Evolutionary conservation across 1,284 basidiomycete species (phyloP), one percentile per base, ranked within the genome.

Genomic region (Cryptococcus neoformans): DNA sequence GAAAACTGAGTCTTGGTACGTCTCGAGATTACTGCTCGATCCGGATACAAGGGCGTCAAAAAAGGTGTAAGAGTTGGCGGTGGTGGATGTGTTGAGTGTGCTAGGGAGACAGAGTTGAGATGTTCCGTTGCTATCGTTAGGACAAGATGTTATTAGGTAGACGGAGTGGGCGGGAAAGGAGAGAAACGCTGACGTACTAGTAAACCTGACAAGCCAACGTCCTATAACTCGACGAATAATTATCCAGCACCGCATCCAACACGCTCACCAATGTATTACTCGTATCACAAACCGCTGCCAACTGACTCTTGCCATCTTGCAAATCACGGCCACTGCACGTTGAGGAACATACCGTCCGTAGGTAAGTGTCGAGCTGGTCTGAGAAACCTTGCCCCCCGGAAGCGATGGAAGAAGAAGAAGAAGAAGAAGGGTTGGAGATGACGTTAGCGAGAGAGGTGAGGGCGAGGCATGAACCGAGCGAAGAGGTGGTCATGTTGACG

Each of bases 61-160:
- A 53, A 71, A 73, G 4, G 48, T 34, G 49, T 66, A 61, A 39
- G 52, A 55, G 47, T 73, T 64, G 38, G 69, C 68, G 4, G 57
- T 40, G 9, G 54, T 36, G 3, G 64, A 64, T 1, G 59, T 49
- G 46, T 63, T 64, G 12, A 71, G 51, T 2, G 55, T 56, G 3
- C 60, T 46, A 1, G 69, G 60, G 2, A 73, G 55, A 51, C 70
- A 73, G 2, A 59, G 50, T 2, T 58, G 60, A 14, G 62, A 53
- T 6, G 69, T 71, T 2, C 68, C 67, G 56, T 73, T 73, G 52
- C 70, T 73, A 14, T n/a, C n/a, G n/a, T n/a, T n/a, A n/a, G n/a
- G n/a, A n/a, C n/a, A n/a, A 34, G 28, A 35, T 12, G 9, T 2
- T 10, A 54, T 45, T 28, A 48, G 52, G 14, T 10, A 35, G 37